Conservation (phyloP, 2,329 filamentous ascomycete species). For the Fusarium gaditjirri region DNA sequence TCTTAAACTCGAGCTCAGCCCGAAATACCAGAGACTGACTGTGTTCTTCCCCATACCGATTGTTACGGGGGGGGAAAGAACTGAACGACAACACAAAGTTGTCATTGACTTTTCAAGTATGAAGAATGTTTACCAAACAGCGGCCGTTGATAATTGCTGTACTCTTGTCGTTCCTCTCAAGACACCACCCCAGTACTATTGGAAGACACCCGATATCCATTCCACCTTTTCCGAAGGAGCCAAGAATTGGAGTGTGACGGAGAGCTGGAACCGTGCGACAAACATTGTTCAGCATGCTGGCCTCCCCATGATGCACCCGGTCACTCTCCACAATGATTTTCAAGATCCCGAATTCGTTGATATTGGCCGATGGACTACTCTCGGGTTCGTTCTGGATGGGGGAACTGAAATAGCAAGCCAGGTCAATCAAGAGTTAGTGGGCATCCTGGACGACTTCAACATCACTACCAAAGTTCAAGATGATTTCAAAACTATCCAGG, state of each 20-base stretch:
- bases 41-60: conserved; percentile 47
- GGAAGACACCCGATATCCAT: conserved; percentile 48
- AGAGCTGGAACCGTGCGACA: conserved; percentile 62
- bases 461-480: conserved; percentile 60
- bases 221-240: conserved; percentile 49
- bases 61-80: conserved; percentile 14
- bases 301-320: conserved; percentile 47
- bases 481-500: conserved; percentile 54
- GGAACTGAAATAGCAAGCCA: conserved; percentile 38
- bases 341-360: conserved; percentile 55
- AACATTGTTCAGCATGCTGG: conserved; percentile 54
- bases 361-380: conserved; percentile 67
- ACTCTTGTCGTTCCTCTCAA: conserved; percentile 60
- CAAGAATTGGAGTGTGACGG: conserved; percentile 53
- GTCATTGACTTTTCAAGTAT: conserved; percentile 59
- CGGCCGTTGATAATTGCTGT: conserved; percentile 43
- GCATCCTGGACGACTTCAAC: conserved; percentile 77
- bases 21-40: conserved; percentile 43
- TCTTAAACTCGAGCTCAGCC: conserved; percentile 48
- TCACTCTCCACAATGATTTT: conserved; percentile 53
- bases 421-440: conserved; percentile 57
- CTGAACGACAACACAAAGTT: conserved; percentile 52
- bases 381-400: conserved; percentile 57
- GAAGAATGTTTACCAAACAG: conserved; percentile 53
- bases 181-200: conserved; percentile 61